These are phyloP conservation scores for Xylaria sp. DNA, from an alignment of 2,329 filamentous ascomycete genomes.

Conservation along the genomic window DNA sequence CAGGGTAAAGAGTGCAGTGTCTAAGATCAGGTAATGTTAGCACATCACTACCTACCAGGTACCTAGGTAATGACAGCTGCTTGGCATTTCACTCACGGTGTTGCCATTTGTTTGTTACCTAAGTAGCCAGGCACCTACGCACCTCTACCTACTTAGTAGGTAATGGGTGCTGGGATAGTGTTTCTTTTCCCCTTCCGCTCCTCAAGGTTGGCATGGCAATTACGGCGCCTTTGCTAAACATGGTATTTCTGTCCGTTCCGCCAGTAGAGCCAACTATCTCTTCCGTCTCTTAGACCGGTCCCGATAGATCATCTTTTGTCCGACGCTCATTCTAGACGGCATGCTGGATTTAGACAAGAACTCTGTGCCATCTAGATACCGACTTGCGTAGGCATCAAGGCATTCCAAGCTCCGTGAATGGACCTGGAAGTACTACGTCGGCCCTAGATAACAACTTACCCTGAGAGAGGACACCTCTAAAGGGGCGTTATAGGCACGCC, in stretches of 20 bases:
- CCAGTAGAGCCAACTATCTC: background rate
- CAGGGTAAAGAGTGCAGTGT: no score
- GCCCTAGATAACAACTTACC: background rate
- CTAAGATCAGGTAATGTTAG: no score
- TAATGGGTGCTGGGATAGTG: background rate
- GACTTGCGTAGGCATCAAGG: background rate
- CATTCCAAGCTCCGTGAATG: slow-evolving; percentile 3
- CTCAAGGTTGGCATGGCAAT: slow-evolving; percentile 11
- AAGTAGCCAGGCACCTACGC: no score
- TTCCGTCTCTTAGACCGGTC: background rate
- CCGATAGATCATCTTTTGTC: slow-evolving; percentile 2
- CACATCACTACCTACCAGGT: no score
- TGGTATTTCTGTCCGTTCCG: background rate
- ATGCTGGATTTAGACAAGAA: slow-evolving; percentile 12
- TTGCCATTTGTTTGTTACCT: no score
- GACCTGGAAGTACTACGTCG: background rate
- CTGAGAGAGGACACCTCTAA: background rate
- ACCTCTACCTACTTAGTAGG: no score
- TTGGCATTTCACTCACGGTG: no score
- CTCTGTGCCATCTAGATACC: background rate
- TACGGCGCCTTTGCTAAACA: background rate
- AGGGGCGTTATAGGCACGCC: background rate
- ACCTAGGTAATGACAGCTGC: no score
- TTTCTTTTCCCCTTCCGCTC: background rate
- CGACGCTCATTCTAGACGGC: background rate